Base-by-base conservation (phyloP, 169 alveolate genomes). In the Toxoplasma gondii region DNA sequence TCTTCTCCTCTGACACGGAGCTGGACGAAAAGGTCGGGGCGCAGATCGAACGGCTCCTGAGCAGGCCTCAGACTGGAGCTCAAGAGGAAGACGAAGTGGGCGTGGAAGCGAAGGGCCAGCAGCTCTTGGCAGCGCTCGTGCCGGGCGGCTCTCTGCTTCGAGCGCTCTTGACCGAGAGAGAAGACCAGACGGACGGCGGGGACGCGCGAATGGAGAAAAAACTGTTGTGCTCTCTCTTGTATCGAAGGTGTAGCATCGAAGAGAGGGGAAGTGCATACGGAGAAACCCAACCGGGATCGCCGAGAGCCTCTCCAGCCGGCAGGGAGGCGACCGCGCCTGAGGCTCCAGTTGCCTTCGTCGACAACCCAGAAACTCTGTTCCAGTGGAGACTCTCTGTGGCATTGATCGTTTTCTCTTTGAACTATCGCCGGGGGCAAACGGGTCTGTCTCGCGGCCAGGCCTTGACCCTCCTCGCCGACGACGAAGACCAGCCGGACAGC, bases 401-500 rank as follows among this genome's bases (percentile, higher is more conserved):
- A 22, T 7, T 82, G 69, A 82, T 44, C 5, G 27, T 82, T 36
- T 82, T 82, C 38, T 2, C 34, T 34, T 16, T 82, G 53, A 82
- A 82, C 67, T 10, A 19, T 19, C 67, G n/a, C 39, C 58, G 53
- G 38, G 31, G 67, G 19, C 90, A 31, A 24, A 82, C 90, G 5
- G 67, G 43, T 9, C 41, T 82, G 17, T 24, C 44, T 36, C 44
- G 64, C n/a, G 41, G 90, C 22, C 69, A 12, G 67, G 90, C 69
- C 5, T n/a, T 74, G 39, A 38, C 41, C n/a, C n/a, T 43, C 39
- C 90, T 82, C 41, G 67, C 44, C 9, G 90, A 82, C 34, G 95
- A 92, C 70, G 95, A 92, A 58, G 92, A 92, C 22, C 64, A 69
- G 69, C 95, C 95, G 19, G 95, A 92, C 95, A 91, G 80, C 43